Base-by-base conservation (phyloP, 148 eudicot genomes). In the Rheum nobile region DNA sequence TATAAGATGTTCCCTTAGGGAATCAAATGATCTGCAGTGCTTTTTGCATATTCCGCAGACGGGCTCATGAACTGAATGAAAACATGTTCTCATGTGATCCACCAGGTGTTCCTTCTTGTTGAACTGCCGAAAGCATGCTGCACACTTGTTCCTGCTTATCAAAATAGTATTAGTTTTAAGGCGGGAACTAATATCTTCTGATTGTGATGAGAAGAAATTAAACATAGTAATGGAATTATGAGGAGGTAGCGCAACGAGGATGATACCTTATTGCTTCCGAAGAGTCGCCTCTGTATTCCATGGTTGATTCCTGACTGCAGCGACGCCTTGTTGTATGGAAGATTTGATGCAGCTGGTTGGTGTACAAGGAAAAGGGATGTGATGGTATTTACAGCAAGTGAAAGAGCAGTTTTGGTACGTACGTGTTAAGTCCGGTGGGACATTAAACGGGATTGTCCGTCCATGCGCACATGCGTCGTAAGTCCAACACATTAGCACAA, bases 101-200 rank as follows among this genome's bases (percentile, higher is more conserved):
- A 90, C 81, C 46, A 90, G 88, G 77, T 88, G 96, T 77, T 88
- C 96, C 80, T 85, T 90, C 75, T 79, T 86, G 78, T 90, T 90
- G 76, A 80, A 90, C 73, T 88, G 96, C 77, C 86, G 88, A 79
- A 82, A 90, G 79, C 96, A 90, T 24, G 92, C 92, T 28, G 88
- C 69, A 75, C 96, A 90, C 67, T 81, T 88, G 79, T 90, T 88
- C 85, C 96, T 90, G 75, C 48, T 31, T 41, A 41, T 31, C 21
- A 17, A 13, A 72, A n/a, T n/a, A n/a, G n/a, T n/a, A n/a, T n/a
- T n/a, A n/a, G n/a, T n/a, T n/a, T n/a, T n/a, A n/a, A n/a, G n/a
- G n/a, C n/a, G n/a, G n/a, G n/a, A n/a, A n/a, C n/a, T n/a, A n/a
- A n/a, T n/a, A n/a, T n/a, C n/a, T n/a, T n/a, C 8, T 47, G 5